phyloP scores from a whole-genome alignment of 179 eudicot genomes.

The Sideroxylon spinosum region DNA sequence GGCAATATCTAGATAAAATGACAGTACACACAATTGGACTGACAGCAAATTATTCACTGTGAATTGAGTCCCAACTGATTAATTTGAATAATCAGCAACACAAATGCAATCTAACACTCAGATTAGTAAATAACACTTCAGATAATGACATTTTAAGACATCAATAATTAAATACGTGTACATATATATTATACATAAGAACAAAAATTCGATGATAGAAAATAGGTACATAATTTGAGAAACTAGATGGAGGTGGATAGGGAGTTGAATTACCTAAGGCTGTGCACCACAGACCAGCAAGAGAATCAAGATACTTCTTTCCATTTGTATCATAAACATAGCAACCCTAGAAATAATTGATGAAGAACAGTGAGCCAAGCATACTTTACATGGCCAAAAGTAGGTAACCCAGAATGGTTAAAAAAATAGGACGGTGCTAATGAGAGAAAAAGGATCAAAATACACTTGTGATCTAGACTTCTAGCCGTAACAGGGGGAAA shows the following conservation, averaged over 20 bases:
- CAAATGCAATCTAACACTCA: background rate
- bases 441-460: slow-evolving; percentile 1
- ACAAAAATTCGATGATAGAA: background rate
- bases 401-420: background rate
- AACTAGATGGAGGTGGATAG: background rate
- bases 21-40: background rate
- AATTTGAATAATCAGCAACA: background rate
- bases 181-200: background rate
- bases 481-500: background rate
- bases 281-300: slow-evolving; percentile 95
- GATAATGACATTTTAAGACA: background rate
- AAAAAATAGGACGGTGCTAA: background rate
- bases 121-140: background rate
- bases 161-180: background rate
- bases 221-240: background rate
- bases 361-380: background rate
- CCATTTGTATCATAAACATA: slow-evolving; percentile 78
- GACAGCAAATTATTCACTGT: background rate
- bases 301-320: slow-evolving; percentile 84
- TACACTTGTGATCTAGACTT: background rate
- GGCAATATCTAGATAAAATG: background rate
- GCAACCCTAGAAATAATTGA: slow-evolving; percentile 53
- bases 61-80: background rate
- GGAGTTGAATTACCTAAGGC: slow-evolving; percentile 57
- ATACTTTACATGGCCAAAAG: background rate